Percentiles rank a stretch among this genome's conserved stretches.
phyloP scores from a whole-genome alignment of 2,329 filamentous ascomycete genomes.

The Aspergillus quadricinctus region DNA sequence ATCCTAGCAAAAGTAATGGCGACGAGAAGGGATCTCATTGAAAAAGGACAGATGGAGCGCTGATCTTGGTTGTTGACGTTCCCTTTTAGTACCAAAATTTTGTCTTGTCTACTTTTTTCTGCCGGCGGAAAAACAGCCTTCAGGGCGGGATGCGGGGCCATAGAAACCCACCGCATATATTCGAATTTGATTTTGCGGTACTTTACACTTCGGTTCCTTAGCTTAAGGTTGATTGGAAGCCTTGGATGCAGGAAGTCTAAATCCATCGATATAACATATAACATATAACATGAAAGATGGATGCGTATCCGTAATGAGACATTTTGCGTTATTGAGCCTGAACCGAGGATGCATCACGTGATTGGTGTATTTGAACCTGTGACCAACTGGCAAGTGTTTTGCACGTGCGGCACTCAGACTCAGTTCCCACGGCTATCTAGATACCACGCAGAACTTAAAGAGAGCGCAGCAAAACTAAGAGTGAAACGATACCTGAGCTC shows the following conservation, averaged over 20 bases:
- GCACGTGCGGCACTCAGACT: background rate
- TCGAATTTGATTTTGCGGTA: background rate
- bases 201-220: background rate
- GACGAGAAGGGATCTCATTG: conserved; percentile 1
- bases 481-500: background rate
- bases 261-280: background rate
- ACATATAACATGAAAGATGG: background rate
- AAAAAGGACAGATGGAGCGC: conserved; percentile 6
- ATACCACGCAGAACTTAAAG: background rate
- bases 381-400: background rate
- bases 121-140: conserved; percentile 19
- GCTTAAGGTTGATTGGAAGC: too few relatives aligned
- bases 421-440: too few relatives aligned
- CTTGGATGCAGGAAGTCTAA: background rate
- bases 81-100: conserved; percentile 6
- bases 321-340: too few relatives aligned
- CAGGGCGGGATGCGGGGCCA: background rate
- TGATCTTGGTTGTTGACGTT: conserved; percentile 1
- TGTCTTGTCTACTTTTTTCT: conserved; percentile 18
- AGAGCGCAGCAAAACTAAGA: background rate
- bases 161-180: background rate
- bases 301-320: too few relatives aligned
- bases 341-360: background rate
- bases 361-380: background rate
- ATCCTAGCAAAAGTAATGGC: conserved; percentile 3